phyloP scores from a whole-genome alignment of 2,329 filamentous ascomycete genomes.

The Pseudogymnoascus sp. region DNA sequence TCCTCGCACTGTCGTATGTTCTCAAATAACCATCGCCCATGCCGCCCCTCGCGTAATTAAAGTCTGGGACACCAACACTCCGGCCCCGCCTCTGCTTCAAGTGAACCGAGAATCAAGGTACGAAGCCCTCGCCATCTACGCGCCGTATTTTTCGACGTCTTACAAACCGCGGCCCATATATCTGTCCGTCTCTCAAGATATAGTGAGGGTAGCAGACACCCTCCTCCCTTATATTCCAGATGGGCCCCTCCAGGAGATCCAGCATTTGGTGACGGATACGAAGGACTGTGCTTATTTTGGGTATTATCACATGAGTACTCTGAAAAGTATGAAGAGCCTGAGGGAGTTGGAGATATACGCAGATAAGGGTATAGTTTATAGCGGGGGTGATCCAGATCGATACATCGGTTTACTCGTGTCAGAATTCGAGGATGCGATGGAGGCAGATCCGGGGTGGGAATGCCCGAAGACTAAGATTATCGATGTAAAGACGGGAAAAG shows the following conservation, averaged over 20 bases:
- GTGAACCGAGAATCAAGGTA: conserved; percentile 13
- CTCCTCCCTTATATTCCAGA: conserved; percentile 17
- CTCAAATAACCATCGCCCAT: conserved; percentile 11
- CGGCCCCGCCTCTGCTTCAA: conserved; percentile 10
- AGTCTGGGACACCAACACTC: not conserved
- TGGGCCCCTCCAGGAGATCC: conserved; percentile 14
- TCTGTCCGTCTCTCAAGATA: conserved; percentile 18
- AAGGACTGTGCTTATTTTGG: conserved; percentile 22
- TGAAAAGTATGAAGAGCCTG: conserved; percentile 20
- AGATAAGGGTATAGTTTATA: not conserved
- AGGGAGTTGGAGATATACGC: conserved; percentile 18
- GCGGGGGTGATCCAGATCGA: conserved; percentile 10
- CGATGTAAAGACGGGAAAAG: conserved; percentile 13
- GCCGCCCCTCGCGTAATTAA: conserved; percentile 7
- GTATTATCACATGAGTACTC: conserved; percentile 21
- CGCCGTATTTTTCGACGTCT: conserved; percentile 15
- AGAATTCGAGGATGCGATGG: conserved; percentile 18
- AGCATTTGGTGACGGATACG: conserved; percentile 18
- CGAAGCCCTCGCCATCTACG: conserved; percentile 16
- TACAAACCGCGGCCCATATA: conserved; percentile 17
- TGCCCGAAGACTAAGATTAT: conserved; percentile 22
- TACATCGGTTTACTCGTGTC: conserved; percentile 13
- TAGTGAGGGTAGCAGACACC: conserved; percentile 16
- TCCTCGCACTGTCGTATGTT: conserved; percentile 18
- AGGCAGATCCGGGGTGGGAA: conserved; percentile 19